These are phyloP conservation scores for Taiozyma sp. DNA, from an alignment of 1,139 yeast genomes.

Conservation along the genomic window DNA sequence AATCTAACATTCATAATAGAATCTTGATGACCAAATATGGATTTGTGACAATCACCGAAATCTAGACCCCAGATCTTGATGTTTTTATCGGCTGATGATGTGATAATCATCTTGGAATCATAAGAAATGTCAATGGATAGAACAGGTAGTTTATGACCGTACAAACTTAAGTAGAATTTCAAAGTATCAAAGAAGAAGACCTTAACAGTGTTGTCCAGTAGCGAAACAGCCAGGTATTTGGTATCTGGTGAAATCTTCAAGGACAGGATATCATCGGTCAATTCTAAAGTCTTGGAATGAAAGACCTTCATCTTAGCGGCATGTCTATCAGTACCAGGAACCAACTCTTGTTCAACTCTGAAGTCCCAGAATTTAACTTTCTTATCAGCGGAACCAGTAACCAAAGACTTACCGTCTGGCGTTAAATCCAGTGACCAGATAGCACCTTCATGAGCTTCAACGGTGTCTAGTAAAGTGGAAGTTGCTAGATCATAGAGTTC, in stretches of 20 bases:
- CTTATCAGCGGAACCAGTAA: constrained; percentile 95
- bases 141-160: constrained; percentile 95
- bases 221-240: constrained; percentile 72
- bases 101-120: constrained; percentile 81
- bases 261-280: constrained; percentile 77
- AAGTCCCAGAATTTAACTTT: constrained; percentile 87
- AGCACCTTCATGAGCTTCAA: constrained; percentile 84
- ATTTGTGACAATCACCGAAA: constrained; percentile 97
- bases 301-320: constrained; percentile 52
- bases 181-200: constrained; percentile 83
- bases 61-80: constrained; percentile 98
- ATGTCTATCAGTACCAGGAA: constrained; percentile 61
- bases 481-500: constrained; percentile 85
- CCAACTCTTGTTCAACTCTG: constrained; percentile 54
- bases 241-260: constrained; percentile 82
- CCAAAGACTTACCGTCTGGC: constrained; percentile 76
- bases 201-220: constrained; percentile 89
- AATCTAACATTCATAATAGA: constrained; percentile 85
- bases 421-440: constrained; percentile 90
- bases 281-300: constrained; percentile 77
- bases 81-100: constrained; percentile 96
- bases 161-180: constrained; percentile 81
- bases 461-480: constrained; percentile 61
- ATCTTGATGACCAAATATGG: constrained; percentile 95
- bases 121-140: constrained; percentile 81